Conservation (phyloP, 1,284 basidiomycete genomes). For the Vanrija sp. region DNA sequence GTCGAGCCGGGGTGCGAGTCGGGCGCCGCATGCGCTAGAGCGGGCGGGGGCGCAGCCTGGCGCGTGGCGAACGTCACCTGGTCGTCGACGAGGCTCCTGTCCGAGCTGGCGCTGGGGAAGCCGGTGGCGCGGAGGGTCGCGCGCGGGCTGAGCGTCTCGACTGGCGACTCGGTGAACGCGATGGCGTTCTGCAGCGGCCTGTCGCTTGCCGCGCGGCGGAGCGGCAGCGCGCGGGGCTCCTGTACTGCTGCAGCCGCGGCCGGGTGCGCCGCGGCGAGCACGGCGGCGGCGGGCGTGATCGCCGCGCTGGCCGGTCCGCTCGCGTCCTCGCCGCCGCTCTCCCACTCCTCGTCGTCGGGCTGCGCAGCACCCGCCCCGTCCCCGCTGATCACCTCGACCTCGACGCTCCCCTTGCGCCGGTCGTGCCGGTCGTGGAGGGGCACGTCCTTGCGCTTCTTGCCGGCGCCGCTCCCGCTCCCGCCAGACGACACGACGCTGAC, state of each 20-base stretch:
- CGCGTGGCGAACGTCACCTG: not conserved
- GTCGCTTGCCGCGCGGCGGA: not conserved
- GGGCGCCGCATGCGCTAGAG: not conserved
- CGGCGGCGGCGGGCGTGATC: not conserved
- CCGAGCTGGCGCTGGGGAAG: not conserved
- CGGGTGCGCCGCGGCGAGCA: not conserved
- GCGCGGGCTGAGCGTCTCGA: not conserved
- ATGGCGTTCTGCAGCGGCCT: not conserved
- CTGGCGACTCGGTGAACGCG: not conserved
- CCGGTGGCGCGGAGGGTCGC: slow-evolving; percentile 8
- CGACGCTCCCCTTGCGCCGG: not conserved
- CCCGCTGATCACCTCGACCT: slow-evolving; percentile 12
- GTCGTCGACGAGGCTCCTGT: not conserved
- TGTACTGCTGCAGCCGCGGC: not conserved
- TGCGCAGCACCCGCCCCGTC: not conserved
- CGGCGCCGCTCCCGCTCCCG: not conserved
- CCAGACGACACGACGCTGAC: not conserved
- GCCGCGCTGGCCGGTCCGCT: not conserved
- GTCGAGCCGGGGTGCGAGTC: not conserved
- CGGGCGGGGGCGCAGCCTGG: not conserved
- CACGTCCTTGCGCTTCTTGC: not conserved
- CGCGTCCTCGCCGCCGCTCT: slow-evolving; percentile 12
- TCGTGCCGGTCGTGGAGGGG: not conserved
- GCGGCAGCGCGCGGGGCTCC: not conserved
- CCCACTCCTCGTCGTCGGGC: slow-evolving; percentile 16